Base-by-base conservation (phyloP, 2,329 filamentous ascomycete species). In the Sodiomyces alkalinus region DNA sequence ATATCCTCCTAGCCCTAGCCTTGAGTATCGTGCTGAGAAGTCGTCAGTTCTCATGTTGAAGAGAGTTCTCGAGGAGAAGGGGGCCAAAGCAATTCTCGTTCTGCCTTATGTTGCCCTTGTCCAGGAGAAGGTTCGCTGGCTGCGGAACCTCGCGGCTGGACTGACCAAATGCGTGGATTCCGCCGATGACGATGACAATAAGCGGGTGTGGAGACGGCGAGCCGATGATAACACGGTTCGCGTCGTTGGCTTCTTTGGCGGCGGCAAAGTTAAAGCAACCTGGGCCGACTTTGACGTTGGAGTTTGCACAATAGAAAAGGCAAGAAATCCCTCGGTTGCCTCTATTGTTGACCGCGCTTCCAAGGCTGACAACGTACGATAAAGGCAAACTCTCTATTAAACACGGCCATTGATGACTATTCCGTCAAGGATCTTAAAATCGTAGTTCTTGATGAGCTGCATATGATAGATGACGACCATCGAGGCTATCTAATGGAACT, bases 231-330 rank as follows among this genome's bases (percentile, higher is more conserved):
- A 68, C 33, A 56, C 57, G 4, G 56, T 85, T 18, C 64, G 73
- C 22, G 70, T 85, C 2, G 68, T 74, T 13, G 78, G 77, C 0
- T 82, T 80, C 46, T 82, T 81, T 48, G 79, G 79, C 5, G 80
- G 79, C 4, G 78, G 71, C 41, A 80, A 73, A 44, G 60, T 73
- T 17, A 65, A 68, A 36, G 57, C 68, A 8, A 71, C 64, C 2
- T 85, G 79, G 78, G 58, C 64, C 16, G 78, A 85, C 42, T 77
- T 80, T 40, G 80, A 86, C 44, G 72, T 86, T 41, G 80, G 73
- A 2, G 68, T 85, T 22, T 85, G 80, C 52, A 85, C 80, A 1
- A 74, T 85, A 34, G 80, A 86, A 53, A 86, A 85, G 68, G 48
- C 49, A 34, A 19, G 40, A 22, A 13, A 19, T 22, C 20, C n/a